Percentiles rank a stretch among this genome's conserved stretches.
Evolutionary conservation across 805 yeast species (phyloP).

Genomic region (Candida bentonensis): DNA sequence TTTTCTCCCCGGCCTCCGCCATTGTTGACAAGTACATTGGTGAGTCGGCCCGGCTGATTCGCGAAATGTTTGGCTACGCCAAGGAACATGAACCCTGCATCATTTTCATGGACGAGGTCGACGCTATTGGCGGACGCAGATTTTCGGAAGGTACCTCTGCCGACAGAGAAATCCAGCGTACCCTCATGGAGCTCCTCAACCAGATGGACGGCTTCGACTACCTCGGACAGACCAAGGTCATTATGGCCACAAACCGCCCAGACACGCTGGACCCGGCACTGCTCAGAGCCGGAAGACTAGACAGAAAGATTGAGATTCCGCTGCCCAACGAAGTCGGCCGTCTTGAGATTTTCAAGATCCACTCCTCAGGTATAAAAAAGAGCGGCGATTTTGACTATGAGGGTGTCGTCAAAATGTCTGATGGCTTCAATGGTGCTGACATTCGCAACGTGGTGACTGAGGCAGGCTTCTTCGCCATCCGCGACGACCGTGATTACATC

Average conservation of each 20-base stretch:
- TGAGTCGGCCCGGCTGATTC: constrained; percentile 87
- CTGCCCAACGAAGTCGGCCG: constrained; percentile 95
- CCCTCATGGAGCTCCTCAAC: constrained; percentile 89
- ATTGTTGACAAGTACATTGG: constrained; percentile 97
- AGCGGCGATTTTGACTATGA: constrained; percentile 95
- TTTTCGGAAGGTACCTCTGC: constrained; percentile 97
- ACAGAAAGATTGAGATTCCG: constrained; percentile 89
- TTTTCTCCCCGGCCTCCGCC: constrained; percentile 96
- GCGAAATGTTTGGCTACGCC: constrained; percentile 98
- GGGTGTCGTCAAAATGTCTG: constrained; percentile 96
- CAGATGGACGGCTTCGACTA: constrained; percentile 99
- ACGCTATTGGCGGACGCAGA: constrained; percentile 97
- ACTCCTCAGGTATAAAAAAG: constrained; percentile 69
- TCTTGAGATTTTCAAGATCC: constrained; percentile 86
- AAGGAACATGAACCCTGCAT: constrained; percentile 97
- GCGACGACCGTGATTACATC: constrained; percentile 94
- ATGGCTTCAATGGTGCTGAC: constrained; percentile 98
- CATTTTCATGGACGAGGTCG: constrained; percentile 96
- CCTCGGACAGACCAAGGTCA: constrained; percentile 90
- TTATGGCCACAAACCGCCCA: constrained; percentile 99
- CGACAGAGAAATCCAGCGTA: constrained; percentile 96
- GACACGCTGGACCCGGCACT: constrained; percentile 96
- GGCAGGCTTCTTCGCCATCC: constrained; percentile 95
- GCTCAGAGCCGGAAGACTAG: constrained; percentile 93
- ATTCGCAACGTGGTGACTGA: constrained; percentile 94